Evolutionary conservation across 2,329 filamentous ascomycete genomes (phyloP), one percentile per base, ranked within the genome.

Genomic region (Scedosporium aurantiacum): DNA sequence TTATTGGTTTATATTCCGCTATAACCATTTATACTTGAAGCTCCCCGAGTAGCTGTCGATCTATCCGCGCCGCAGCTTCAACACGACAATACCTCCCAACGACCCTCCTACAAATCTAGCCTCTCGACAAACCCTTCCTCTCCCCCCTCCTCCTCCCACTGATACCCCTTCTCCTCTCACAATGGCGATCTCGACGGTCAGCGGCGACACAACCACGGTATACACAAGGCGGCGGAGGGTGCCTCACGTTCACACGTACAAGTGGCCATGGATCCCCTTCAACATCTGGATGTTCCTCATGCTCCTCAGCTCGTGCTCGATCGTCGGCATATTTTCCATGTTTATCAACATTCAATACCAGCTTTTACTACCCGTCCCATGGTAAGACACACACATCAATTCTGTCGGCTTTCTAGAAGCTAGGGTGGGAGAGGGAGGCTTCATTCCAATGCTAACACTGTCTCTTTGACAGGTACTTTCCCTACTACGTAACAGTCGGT

Each of bases 231-330:
- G 58, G 16, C 32, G 41, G 57, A 12, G 40, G 45, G 68, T 75
- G 63, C 77, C 70, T 58, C 73, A 76, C 65, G 71, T 84, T 3
- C 81, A 82, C 68, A 80, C 79, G 50, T 88, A 88, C 76, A 83
- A 84, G 74, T 88, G 85, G 85, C 85, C 85, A 18, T 82, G 83
- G n/a, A 71, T 83, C 61, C 82, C 86, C 71, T 77, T 88, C 63
- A 87, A 87, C 68, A 72, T 87, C 58, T 87, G 85, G 83, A 82
- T 88, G 68, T 75, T 88, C 58, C 75, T 87, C 65, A 87, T 88
- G 80, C 74, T 88, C 10, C 75, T 84, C 3, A 79, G 82, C 1
- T 79, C 82, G 4, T 75, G 78, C 60, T 79, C 78, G 60, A 81
- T 86, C 63, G 76, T 88, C 47, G 85, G 85, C 60, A 79, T 87